Evolutionary conservation across 2,329 filamentous ascomycete species (phyloP), one percentile per base, ranked within the genome.

Genomic region (Aschersonia sp.): DNA sequence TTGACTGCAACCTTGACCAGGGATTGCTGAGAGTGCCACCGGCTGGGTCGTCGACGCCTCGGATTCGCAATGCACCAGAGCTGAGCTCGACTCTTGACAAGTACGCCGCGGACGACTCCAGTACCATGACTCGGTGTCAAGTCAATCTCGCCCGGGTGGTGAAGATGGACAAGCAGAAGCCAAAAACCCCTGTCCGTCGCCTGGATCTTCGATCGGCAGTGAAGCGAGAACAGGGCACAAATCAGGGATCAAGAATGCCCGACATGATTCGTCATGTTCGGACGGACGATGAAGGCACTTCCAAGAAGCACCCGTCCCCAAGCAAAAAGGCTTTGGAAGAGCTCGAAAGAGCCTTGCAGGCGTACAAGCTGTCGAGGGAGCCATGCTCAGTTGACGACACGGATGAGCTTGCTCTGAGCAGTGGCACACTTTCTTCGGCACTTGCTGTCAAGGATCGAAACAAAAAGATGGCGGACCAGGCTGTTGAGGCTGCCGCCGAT

Each of bases 241-340:
- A 20, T 20, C 20, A 20, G 20, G 20, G 20, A 20, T 20, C 20
- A 20, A 20, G 20, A 20, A 20, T 20, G 20, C 20, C 20, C 20
- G 20, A 20, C 20, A 20, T 20, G 20, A 20, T 20, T 20, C 20
- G 35, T 7, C 35, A 38, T 2, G 12, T 38, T 7, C 35, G 9
- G 40, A 32, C 5, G 46, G 42, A 28, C 38, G 46, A 47, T 9
- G 31, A 5, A 41, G 54, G 56, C 43, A 51, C 52, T 41, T 55
- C 58, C 12, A 71, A 71, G 58, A 71, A 71, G 48, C 68, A 71
- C 40, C 69, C 68, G 5, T 71, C 68, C 2, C 68, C 69, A 2
- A 69, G 63, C 56, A 70, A 70, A 49, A 56, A 59, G 31, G 62
- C 61, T 7, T 55, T 71, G 29, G 61, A 68, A 45, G 55, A 62